These are phyloP conservation scores for Beauveria varroae DNA, from an alignment of 2,329 filamentous ascomycete species.

Conservation along the genomic window DNA sequence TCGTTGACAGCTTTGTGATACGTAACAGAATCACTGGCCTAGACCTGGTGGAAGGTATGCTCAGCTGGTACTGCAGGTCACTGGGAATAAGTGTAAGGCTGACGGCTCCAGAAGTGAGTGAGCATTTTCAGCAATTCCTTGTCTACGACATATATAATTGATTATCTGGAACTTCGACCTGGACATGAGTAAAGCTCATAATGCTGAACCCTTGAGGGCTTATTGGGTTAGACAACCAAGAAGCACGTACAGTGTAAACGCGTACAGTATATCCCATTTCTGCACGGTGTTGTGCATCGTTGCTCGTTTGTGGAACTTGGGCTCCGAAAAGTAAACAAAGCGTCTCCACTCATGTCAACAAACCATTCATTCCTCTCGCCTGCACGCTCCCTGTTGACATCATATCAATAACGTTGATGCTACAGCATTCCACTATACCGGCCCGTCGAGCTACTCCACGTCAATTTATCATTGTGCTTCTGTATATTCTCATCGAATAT, in stretches of 20 bases:
- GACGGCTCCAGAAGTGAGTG: neutral
- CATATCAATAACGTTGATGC: slow-evolving; percentile 14
- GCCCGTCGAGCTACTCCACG: slow-evolving; percentile 10
- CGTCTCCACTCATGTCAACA: slow-evolving; percentile 18
- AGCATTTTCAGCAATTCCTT: neutral
- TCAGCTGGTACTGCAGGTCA: neutral
- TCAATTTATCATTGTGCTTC: neutral
- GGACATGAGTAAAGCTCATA: neutral
- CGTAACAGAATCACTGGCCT: neutral
- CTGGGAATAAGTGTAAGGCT: neutral
- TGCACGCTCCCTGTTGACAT: slow-evolving; percentile 15
- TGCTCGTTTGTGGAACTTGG: slow-evolving; percentile 12
- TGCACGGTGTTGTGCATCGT: slow-evolving; percentile 4
- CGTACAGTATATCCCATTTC: neutral
- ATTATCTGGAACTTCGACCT: neutral
- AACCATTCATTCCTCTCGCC: slow-evolving; percentile 5
- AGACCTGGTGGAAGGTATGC: neutral
- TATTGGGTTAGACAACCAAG: too few species aligned
- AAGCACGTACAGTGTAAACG: neutral
- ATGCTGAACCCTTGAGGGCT: neutral
- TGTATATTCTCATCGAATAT: neutral
- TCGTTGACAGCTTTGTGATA: slow-evolving; percentile 1
- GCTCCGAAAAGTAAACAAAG: slow-evolving; percentile 20
- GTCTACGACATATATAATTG: neutral
- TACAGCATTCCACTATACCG: slow-evolving; percentile 11